Base-by-base conservation (phyloP, 306 rosid species). In the Corylus avellana region DNA sequence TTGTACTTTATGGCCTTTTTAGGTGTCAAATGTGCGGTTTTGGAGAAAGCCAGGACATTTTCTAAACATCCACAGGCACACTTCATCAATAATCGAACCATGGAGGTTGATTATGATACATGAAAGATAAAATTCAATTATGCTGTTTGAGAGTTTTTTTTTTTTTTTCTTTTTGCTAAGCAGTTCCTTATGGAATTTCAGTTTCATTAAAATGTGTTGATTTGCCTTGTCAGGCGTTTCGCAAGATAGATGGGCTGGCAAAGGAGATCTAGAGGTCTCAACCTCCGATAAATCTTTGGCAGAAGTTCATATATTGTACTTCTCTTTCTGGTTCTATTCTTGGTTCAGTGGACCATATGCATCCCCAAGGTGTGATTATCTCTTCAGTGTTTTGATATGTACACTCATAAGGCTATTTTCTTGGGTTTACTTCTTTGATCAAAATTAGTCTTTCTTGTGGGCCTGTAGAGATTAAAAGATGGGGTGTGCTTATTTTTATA, bases 261-360 rank as follows among this genome's bases (percentile, higher is more conserved):
- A 96, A 91, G 86, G 91, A 92, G 85, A 92, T 95, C 77, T 98
- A 91, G 83, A 85, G 85, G 79, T 89, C 91, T 80, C 96, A 92
- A 83, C 96, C 98, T 35, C 97, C 98, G 27, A 1, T 95, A 29
- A 92, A 92, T 66, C 87, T 91, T 77, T 95, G 98, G 98, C 87
- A 98, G 77, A 93, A 92, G 88, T 92, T 95, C 79, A 80, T 93
- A 82, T 95, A 92, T 83, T 95, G 98, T 79, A 93, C 96, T 85
- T 91, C 97, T 7, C 96, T 95, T 64, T 86, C 83, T 77, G 97
- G 98, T 83, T 83, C 98, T 78, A 75, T 89, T 87, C 97, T 95
- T 55, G 97, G 98, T 63, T 89, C 97, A 27, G 98, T 92, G 54
- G 98, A 95, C 78, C 98, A 95, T 87, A 90, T 95, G 78, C 91